These are phyloP conservation scores for Trichoderma asperelloides DNA, from an alignment of 495 filamentous ascomycete genomes.

Conservation along the genomic window DNA sequence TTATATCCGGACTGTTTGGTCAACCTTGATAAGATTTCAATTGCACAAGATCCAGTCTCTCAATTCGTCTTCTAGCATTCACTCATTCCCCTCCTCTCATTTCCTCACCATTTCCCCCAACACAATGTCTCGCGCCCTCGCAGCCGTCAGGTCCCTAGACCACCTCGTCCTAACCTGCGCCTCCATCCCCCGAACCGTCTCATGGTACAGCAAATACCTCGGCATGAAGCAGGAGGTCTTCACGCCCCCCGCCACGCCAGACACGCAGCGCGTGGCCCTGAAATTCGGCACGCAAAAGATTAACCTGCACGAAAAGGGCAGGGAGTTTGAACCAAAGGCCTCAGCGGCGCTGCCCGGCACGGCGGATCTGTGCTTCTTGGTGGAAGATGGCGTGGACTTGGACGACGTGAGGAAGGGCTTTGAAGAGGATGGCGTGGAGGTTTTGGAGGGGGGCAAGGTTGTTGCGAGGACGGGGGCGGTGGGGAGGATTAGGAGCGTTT, in stretches of 20 bases:
- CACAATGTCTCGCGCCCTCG: neutral
- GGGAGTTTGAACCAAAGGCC: constrained; percentile 48
- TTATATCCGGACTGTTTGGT: too few species aligned
- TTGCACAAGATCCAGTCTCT: too few species aligned
- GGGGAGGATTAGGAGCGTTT: constrained; percentile 43
- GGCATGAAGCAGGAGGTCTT: constrained; percentile 44
- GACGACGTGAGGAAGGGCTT: constrained; percentile 21
- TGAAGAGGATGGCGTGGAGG: constrained; percentile 25
- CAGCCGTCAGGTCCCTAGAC: constrained; percentile 29
- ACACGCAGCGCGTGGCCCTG: constrained; percentile 38
- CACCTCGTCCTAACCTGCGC: constrained; percentile 45
- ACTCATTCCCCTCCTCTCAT: neutral
- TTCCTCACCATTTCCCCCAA: neutral
- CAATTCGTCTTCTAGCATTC: too few species aligned
- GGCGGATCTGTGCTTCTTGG: constrained; percentile 47
- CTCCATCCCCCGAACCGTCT: constrained; percentile 33
- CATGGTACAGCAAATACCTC: constrained; percentile 37
- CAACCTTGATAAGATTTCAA: too few species aligned
- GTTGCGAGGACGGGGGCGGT: constrained; percentile 43
- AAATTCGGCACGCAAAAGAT: constrained; percentile 46
- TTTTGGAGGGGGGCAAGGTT: constrained; percentile 36
- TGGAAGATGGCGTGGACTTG: constrained; percentile 30
- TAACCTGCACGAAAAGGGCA: constrained; percentile 41
- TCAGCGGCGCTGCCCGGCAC: constrained; percentile 36
- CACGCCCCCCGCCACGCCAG: constrained; percentile 16